Evolutionary conservation across 352 stramenopile genomes (phyloP).

Genomic region (Globisporangium spiculum): DNA sequence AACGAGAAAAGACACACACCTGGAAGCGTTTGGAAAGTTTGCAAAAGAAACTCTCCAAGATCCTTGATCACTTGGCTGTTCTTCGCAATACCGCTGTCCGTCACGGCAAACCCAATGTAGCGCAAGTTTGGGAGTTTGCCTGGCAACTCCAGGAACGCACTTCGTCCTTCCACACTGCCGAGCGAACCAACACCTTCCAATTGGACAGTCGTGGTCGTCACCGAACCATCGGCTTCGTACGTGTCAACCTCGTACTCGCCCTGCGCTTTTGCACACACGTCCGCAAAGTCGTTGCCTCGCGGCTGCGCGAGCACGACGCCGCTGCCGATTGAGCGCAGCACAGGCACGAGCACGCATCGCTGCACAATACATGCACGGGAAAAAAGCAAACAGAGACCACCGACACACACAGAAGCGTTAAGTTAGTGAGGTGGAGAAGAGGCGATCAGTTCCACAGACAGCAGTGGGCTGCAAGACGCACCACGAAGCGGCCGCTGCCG

Average conservation of each 20-base stretch:
- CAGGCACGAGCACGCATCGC: slow-evolving; percentile 62
- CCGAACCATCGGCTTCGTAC: slow-evolving; percentile 41
- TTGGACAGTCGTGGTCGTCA: slow-evolving; percentile 36
- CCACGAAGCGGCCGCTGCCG: slow-evolving; percentile 35
- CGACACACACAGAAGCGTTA: neutral
- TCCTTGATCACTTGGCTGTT: slow-evolving; percentile 38
- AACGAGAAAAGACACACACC: slow-evolving; percentile 17
- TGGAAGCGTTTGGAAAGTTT: slow-evolving; percentile 33
- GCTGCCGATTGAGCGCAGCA: slow-evolving; percentile 31
- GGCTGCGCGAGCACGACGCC: slow-evolving; percentile 65
- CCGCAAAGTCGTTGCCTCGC: slow-evolving; percentile 50
- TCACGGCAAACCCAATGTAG: slow-evolving; percentile 10
- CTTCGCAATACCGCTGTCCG: slow-evolving; percentile 28
- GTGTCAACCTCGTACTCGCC: slow-evolving; percentile 68
- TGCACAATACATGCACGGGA: slow-evolving; percentile 9
- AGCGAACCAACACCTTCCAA: slow-evolving; percentile 31
- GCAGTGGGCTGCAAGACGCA: slow-evolving; percentile 1
- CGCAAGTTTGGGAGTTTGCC: slow-evolving; percentile 22
- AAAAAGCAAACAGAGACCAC: neutral
- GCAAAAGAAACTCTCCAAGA: slow-evolving; percentile 48
- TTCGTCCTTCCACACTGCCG: slow-evolving; percentile 15
- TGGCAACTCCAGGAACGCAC: slow-evolving; percentile 25
- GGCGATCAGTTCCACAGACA: neutral
- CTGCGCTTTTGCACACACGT: slow-evolving; percentile 26
- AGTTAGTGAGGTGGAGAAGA: neutral